These are phyloP conservation scores for Coffea canephora DNA, from an alignment of 257 asterid species.

Conservation along the genomic window DNA sequence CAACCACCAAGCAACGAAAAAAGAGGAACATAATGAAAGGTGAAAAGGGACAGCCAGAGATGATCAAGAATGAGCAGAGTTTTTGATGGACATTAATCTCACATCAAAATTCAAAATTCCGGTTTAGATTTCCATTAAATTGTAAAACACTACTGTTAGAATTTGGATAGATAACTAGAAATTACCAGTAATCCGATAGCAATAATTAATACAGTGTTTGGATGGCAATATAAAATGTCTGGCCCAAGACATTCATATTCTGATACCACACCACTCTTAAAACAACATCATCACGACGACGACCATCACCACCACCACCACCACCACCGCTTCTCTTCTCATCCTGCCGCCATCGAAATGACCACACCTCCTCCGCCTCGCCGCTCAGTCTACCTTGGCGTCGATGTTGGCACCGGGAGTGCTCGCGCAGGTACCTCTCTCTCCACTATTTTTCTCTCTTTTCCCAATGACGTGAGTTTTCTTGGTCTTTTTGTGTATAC, in stretches of 20 bases:
- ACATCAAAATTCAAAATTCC: not conserved
- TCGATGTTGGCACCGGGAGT: constrained; percentile 97
- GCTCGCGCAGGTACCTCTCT: constrained; percentile 84
- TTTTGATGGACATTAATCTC: not conserved
- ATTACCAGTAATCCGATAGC: not conserved
- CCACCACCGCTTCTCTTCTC: constrained; percentile 29
- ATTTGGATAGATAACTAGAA: not conserved
- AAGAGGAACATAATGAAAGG: too few relatives aligned
- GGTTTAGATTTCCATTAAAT: too few relatives aligned
- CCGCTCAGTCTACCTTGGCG: constrained; percentile 73
- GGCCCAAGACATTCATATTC: constrained; percentile 30
- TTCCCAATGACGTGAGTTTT: not conserved
- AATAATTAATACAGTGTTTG: not conserved
- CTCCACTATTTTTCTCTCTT: not conserved
- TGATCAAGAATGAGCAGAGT: not conserved
- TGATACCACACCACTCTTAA: constrained; percentile 17
- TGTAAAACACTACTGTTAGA: not conserved
- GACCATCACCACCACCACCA: constrained; percentile 17
- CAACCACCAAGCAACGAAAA: too few relatives aligned
- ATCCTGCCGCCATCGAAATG: constrained; percentile 54
- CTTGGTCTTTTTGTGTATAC: not conserved
- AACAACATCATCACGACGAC: constrained; percentile 11
- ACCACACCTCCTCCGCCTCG: constrained; percentile 40
- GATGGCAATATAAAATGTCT: constrained; percentile 22
- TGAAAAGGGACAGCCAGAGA: too few relatives aligned